Conservation (phyloP, 164 flowering plant genomes). For the Sedum album region DNA sequence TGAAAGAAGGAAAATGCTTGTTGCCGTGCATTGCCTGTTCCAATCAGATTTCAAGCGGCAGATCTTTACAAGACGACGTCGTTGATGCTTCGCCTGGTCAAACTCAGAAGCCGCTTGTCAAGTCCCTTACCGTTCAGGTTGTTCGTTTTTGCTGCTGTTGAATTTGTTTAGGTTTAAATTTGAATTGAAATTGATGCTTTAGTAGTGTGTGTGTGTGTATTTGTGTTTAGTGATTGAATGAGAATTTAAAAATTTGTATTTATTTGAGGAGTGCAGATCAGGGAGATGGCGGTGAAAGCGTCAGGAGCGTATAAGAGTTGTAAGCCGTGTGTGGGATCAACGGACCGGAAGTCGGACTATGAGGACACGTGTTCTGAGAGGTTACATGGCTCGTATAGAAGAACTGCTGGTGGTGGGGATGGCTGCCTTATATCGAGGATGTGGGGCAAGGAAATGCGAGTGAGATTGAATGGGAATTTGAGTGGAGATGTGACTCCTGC, state of each 20-base stretch:
- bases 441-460: constrained; percentile 73
- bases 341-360: constrained; percentile 34
- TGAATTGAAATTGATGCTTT: background rate
- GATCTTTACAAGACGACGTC: constrained; percentile 41
- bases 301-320: constrained; percentile 83
- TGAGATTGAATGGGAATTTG: constrained; percentile 53
- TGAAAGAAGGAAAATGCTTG: constrained; percentile 31
- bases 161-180: background rate
- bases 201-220: too few relatives aligned
- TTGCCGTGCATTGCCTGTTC: constrained; percentile 88
- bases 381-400: constrained; percentile 49
- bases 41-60: constrained; percentile 45
- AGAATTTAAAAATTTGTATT: too few relatives aligned
- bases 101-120: constrained; percentile 49
- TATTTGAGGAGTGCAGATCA: constrained; percentile 45
- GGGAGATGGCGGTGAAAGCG: constrained; percentile 55
- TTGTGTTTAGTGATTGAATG: too few relatives aligned
- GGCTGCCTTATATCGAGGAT: constrained; percentile 49
- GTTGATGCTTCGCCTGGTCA: constrained; percentile 44
- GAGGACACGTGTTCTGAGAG: constrained; percentile 30
- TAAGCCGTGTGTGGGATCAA: constrained; percentile 73
- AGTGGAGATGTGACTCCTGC: constrained; percentile 75
- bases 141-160: background rate
- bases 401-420: constrained; percentile 61
- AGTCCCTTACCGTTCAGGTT: constrained; percentile 72